phyloP scores from a whole-genome alignment of 2,329 filamentous ascomycete genomes.

The Trichophyton benhamiae region DNA sequence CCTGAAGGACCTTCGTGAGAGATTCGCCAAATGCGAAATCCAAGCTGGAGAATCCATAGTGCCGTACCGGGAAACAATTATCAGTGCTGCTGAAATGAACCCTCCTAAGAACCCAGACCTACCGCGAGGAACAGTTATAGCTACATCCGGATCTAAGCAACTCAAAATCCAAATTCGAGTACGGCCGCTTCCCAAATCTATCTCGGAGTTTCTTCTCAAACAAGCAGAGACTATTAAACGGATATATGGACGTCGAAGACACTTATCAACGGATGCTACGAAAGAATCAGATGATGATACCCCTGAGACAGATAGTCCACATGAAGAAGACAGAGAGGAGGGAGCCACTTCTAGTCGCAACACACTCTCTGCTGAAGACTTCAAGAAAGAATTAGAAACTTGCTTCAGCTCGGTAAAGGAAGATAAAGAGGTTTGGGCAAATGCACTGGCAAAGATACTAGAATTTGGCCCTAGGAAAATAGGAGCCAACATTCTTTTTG shows the following conservation, averaged over 20 bases:
- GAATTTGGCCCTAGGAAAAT: slow-evolving; percentile 77
- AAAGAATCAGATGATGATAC: slow-evolving; percentile 15
- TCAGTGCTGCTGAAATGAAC: slow-evolving; percentile 81
- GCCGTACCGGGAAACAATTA: slow-evolving; percentile 86
- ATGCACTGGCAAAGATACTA: slow-evolving; percentile 65
- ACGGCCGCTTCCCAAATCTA: slow-evolving; percentile 60
- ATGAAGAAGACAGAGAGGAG: slow-evolving; percentile 38
- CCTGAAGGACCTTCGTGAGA: slow-evolving; percentile 79
- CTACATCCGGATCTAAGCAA: slow-evolving; percentile 72
- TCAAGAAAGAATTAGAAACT: slow-evolving; percentile 57
- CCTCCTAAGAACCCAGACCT: slow-evolving; percentile 74
- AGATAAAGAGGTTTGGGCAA: slow-evolving; percentile 64
- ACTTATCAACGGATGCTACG: slow-evolving; percentile 30
- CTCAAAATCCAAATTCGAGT: slow-evolving; percentile 66
- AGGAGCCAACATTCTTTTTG: slow-evolving; percentile 81
- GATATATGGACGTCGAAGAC: slow-evolving; percentile 59
- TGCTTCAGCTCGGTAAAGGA: slow-evolving; percentile 59
- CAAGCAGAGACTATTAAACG: slow-evolving; percentile 67
- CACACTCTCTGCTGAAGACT: slow-evolving; percentile 58
- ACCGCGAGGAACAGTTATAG: slow-evolving; percentile 66
- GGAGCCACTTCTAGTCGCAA: slow-evolving; percentile 48
- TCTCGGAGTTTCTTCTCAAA: slow-evolving; percentile 76
- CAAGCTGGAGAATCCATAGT: slow-evolving; percentile 91
- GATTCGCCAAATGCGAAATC: slow-evolving; percentile 88
- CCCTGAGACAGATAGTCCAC: slow-evolving; percentile 17